Evolutionary conservation across 2,329 filamentous ascomycete genomes (phyloP).

Genomic region (Nemania abortiva): DNA sequence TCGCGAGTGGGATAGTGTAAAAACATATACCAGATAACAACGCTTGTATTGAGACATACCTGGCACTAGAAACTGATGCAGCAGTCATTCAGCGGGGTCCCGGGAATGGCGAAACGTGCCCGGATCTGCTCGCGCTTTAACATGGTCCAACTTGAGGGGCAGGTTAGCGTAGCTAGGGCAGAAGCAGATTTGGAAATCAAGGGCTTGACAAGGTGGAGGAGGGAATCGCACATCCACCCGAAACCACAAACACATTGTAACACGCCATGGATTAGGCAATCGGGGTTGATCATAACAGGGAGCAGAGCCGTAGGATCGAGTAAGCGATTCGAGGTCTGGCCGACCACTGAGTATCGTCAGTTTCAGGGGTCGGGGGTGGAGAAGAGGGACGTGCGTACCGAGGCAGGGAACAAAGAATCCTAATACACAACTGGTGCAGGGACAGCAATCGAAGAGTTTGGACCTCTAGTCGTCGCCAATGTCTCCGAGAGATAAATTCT

Average conservation of each 20-base stretch:
- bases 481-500: constrained; percentile 27
- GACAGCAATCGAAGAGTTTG: constrained; percentile 57
- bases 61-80: constrained; percentile 66
- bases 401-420: constrained; percentile 59
- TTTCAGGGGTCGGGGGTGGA: background rate
- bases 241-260: constrained; percentile 57
- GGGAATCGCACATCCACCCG: constrained; percentile 57
- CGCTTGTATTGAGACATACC: constrained; percentile 4
- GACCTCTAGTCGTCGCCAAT: constrained; percentile 43
- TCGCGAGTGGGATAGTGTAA: background rate
- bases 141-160: constrained; percentile 58
- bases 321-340: constrained; percentile 59
- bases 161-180: background rate
- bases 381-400: constrained; percentile 49
- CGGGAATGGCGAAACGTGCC: constrained; percentile 65
- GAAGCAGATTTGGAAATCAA: background rate
- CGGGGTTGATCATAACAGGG: constrained; percentile 56
- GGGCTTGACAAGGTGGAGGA: background rate
- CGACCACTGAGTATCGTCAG: constrained; percentile 53
- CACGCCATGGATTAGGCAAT: constrained; percentile 57
- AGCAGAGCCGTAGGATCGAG: constrained; percentile 57
- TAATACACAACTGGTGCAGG: constrained; percentile 56
- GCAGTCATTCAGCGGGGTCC: constrained; percentile 62
- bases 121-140: constrained; percentile 67
- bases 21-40: no score